These are phyloP conservation scores for Coelastrella sp. DNA, from an alignment of 139 green algal genomes.

Conservation along the genomic window DNA sequence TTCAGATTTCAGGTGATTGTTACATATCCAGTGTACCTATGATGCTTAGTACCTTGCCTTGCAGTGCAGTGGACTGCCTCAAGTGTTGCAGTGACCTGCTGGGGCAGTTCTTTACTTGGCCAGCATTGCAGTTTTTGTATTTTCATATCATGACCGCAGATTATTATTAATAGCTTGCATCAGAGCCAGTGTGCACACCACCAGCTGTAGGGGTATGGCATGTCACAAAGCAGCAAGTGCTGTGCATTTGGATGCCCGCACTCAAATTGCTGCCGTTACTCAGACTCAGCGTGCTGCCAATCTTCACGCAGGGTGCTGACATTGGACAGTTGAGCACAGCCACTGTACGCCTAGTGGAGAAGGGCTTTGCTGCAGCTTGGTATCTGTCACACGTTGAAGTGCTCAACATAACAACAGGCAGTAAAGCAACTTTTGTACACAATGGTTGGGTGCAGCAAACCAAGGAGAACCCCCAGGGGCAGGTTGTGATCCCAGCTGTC, in stretches of 20 bases:
- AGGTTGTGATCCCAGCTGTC: neutral
- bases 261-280: too few relatives aligned
- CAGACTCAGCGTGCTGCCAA: too few relatives aligned
- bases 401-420: neutral
- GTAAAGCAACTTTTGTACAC: neutral
- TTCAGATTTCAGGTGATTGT: neutral
- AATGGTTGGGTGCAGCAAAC: constrained; percentile 10
- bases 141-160: too few relatives aligned
- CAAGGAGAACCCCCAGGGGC: neutral
- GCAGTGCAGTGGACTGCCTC: too few relatives aligned
- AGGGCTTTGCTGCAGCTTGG: constrained; percentile 27
- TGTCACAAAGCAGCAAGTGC: neutral
- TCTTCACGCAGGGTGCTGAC: constrained; percentile 11
- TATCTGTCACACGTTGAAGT: neutral
- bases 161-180: too few relatives aligned
- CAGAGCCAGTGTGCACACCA: too few relatives aligned
- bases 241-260: neutral
- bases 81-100: too few relatives aligned
- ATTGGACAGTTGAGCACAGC: neutral
- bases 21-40: too few relatives aligned
- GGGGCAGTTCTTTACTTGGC: too few relatives aligned
- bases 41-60: too few relatives aligned
- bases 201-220: too few relatives aligned
- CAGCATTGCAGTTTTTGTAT: too few relatives aligned
- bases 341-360: constrained; percentile 58